A percentile compares a stretch with the other conserved stretches of the same genome.
Evolutionary conservation across 257 asterid genomes (phyloP).

Genomic region (Osmanthus fragrans): DNA sequence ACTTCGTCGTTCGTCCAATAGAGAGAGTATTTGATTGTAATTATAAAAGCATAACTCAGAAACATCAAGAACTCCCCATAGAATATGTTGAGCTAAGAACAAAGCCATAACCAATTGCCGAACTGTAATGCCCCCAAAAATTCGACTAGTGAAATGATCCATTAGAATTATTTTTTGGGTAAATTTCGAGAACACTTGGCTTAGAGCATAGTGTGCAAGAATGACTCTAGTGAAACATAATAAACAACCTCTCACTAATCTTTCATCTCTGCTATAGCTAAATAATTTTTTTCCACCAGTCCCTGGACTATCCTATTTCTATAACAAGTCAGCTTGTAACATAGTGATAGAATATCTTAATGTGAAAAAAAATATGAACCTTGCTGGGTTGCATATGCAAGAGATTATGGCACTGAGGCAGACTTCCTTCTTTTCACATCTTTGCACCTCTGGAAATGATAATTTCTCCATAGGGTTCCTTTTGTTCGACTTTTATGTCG

Average conservation of each 20-base stretch:
- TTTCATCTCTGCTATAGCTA: not conserved
- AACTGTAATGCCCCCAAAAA: not conserved
- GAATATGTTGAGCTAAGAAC: not conserved
- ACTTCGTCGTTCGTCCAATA: not conserved
- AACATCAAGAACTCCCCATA: not conserved
- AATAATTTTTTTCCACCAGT: not conserved
- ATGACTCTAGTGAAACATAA: not conserved
- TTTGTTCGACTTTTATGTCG: conserved; percentile 57
- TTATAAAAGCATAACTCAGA: not conserved
- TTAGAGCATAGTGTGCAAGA: not conserved
- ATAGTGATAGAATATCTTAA: not conserved
- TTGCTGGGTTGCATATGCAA: not conserved
- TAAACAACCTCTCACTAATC: conserved; percentile 13
- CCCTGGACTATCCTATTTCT: not conserved
- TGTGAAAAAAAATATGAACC: conserved; percentile 10
- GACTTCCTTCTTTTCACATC: conserved; percentile 46
- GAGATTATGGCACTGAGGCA: not conserved
- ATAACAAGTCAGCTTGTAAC: not conserved
- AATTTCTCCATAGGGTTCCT: conserved; percentile 70
- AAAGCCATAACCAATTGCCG: not conserved
- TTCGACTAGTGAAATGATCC: not conserved
- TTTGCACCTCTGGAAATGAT: conserved; percentile 76
- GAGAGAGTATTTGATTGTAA: not conserved
- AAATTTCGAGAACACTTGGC: not conserved
- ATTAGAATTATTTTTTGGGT: not conserved